Evolutionary conservation across 805 yeast species (phyloP).

Genomic region (Kodamaea lidongshanica): DNA sequence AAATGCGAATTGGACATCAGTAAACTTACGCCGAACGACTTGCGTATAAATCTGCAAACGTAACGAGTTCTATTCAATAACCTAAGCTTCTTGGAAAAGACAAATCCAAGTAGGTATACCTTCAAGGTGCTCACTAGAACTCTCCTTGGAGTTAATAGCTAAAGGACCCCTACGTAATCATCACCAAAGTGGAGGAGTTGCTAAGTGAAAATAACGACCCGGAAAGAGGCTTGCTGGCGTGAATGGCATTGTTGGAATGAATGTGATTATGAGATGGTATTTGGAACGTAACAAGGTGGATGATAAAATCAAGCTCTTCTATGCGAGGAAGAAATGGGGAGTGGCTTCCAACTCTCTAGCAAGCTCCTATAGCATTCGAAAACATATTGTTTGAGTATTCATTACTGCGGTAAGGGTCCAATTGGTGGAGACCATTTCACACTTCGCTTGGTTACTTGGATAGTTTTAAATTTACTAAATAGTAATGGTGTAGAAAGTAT

Average conservation of each 20-base stretch:
- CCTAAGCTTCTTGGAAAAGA: slow-evolving; percentile 19
- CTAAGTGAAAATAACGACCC: slow-evolving; percentile 41
- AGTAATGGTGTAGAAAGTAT: too few relatives aligned
- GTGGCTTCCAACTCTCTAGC: slow-evolving; percentile 49
- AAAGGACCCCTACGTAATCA: slow-evolving; percentile 51
- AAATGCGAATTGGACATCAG: slow-evolving; percentile 23
- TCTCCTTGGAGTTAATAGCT: slow-evolving; percentile 54
- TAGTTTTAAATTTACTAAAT: too few relatives aligned
- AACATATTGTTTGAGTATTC: too few relatives aligned
- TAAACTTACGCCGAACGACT: slow-evolving; percentile 18
- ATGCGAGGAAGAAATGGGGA: slow-evolving; percentile 58
- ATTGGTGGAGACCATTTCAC: too few relatives aligned
- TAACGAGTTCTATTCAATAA: slow-evolving; percentile 25
- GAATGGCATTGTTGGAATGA: slow-evolving; percentile 46
- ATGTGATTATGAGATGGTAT: slow-evolving; percentile 48
- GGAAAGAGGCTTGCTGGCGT: slow-evolving; percentile 42
- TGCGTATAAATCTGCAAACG: slow-evolving; percentile 16
- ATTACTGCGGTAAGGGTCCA: too few relatives aligned
- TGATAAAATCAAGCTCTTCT: slow-evolving; percentile 45
- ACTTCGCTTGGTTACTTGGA: too few relatives aligned
- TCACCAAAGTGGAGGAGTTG: slow-evolving; percentile 47
- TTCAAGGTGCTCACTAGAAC: background rate
- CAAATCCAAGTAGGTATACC: slow-evolving; percentile 2
- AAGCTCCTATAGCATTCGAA: too few relatives aligned
- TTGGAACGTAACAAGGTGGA: slow-evolving; percentile 38